Conservation (phyloP, 306 rosid genomes). For the Gleditsia sinensis region DNA sequence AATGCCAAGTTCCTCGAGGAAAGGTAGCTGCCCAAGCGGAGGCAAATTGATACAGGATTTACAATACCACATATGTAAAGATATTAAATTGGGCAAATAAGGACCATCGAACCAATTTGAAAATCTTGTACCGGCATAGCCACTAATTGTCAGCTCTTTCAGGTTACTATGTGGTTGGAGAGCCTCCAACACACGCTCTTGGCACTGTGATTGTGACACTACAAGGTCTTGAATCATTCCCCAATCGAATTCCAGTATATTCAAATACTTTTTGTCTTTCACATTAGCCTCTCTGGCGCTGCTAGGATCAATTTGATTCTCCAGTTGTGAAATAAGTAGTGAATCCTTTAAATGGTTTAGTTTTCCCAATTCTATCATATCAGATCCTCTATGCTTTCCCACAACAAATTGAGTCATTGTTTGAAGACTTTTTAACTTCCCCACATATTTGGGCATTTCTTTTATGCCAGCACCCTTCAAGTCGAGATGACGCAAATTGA, state of each 20-base stretch:
- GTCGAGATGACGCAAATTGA: slow-evolving; percentile 17
- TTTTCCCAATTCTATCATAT: slow-evolving; percentile 2
- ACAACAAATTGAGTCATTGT: neutral
- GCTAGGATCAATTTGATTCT: neutral
- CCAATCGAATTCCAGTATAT: neutral
- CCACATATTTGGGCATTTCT: neutral
- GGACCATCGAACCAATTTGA: slow-evolving; percentile 6
- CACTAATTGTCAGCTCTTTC: neutral
- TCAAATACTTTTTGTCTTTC: slow-evolving; percentile 15
- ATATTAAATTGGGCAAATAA: neutral
- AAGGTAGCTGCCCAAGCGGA: neutral
- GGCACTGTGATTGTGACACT: neutral
- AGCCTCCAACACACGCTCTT: neutral
- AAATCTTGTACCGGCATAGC: slow-evolving; percentile 2
- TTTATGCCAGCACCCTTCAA: neutral
- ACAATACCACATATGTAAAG: neutral
- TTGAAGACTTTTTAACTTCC: neutral
- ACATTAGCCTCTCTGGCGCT: neutral
- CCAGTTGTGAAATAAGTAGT: neutral
- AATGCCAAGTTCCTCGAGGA: neutral
- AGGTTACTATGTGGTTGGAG: neutral
- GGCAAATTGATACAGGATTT: neutral
- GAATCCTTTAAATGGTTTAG: slow-evolving; percentile 13
- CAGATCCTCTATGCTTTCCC: neutral
- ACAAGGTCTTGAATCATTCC: fast-evolving